Conservation (phyloP, 75 land plant genomes). For the Cryptomeria japonica region DNA sequence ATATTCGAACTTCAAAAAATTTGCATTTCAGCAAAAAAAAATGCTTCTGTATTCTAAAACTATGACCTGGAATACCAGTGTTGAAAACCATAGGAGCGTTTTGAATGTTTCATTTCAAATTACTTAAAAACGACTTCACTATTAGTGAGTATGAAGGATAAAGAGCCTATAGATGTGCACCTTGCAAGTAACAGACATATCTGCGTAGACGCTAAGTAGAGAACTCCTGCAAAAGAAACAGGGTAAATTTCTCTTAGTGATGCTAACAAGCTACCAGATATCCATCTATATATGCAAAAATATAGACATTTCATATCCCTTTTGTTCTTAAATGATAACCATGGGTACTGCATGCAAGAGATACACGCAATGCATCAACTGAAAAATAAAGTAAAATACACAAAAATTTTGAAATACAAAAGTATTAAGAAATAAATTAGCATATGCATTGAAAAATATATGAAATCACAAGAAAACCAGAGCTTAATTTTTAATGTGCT, state of each 20-base stretch:
- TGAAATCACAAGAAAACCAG: neutral
- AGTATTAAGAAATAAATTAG: neutral
- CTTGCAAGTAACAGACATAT: constrained; percentile 99
- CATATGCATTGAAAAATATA: neutral
- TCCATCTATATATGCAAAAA: neutral
- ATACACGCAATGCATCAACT: neutral
- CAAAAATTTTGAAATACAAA: neutral
- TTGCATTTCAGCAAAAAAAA: neutral
- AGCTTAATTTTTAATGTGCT: neutral
- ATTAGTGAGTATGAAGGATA: neutral
- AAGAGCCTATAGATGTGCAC: constrained; percentile 25
- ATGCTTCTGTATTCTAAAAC: neutral
- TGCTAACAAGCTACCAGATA: constrained; percentile 1
- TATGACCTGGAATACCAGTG: neutral
- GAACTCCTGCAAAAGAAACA: constrained; percentile 62
- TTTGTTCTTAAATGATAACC: neutral
- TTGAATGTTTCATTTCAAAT: neutral
- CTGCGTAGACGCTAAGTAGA: constrained; percentile 95
- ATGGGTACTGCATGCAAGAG: neutral
- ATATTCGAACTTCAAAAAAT: neutral
- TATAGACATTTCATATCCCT: neutral
- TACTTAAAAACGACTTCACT: neutral
- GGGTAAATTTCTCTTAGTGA: neutral
- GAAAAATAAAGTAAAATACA: neutral
- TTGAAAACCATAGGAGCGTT: neutral